phyloP scores from a whole-genome alignment of 805 yeast genomes.

The Wickerhamiella sergipiensis region DNA sequence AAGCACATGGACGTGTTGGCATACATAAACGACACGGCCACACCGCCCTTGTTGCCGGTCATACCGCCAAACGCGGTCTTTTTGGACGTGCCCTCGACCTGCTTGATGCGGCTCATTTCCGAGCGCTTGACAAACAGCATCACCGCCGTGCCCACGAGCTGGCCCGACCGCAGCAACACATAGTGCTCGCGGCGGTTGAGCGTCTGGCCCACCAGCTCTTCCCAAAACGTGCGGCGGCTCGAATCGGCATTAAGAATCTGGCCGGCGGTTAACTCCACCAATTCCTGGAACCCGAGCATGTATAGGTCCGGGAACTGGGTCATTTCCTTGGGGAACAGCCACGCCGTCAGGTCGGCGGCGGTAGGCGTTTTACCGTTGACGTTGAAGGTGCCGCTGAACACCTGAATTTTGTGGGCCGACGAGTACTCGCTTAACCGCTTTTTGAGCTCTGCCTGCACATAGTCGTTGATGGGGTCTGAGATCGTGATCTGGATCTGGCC shows the following conservation, averaged over 20 bases:
- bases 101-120: slow-evolving; percentile 47
- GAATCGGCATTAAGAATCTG: slow-evolving; percentile 77
- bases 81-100: slow-evolving; percentile 87
- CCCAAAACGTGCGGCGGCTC: slow-evolving; percentile 72
- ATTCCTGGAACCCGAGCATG: slow-evolving; percentile 87
- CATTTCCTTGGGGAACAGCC: slow-evolving; percentile 60
- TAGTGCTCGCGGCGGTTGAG: slow-evolving; percentile 47
- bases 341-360: slow-evolving; percentile 43
- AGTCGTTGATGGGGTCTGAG: slow-evolving; percentile 81
- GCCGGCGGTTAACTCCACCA: slow-evolving; percentile 84
- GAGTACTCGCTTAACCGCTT: slow-evolving; percentile 43
- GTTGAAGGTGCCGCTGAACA: slow-evolving; percentile 79
- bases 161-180: slow-evolving; percentile 65
- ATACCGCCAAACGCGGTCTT: slow-evolving; percentile 96
- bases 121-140: slow-evolving; percentile 55
- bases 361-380: slow-evolving; percentile 57
- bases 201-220: slow-evolving; percentile 45
- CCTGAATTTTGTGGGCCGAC: slow-evolving; percentile 40
- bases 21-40: slow-evolving; percentile 75
- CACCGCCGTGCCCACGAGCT: slow-evolving; percentile 77
- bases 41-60: slow-evolving; percentile 94
- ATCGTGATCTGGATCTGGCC: slow-evolving; percentile 57
- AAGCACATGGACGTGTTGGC: slow-evolving; percentile 72
- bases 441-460: slow-evolving; percentile 51
- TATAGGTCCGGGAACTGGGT: slow-evolving; percentile 43